Evolutionary conservation across 1,139 yeast genomes (phyloP).

Genomic region (Suhomyces choctaworum): DNA sequence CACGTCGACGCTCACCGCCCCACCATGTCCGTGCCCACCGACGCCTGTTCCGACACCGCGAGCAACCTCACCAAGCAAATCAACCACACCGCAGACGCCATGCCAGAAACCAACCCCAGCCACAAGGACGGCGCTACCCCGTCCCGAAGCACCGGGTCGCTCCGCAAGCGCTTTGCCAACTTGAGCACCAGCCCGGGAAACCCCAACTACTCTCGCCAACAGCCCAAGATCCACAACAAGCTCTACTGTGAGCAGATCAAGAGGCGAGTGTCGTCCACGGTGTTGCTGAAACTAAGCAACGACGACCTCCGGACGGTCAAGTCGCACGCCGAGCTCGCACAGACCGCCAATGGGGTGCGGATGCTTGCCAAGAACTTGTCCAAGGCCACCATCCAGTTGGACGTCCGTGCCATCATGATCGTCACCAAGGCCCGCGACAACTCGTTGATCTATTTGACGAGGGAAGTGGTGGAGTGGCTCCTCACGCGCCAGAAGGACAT

Average conservation of each 20-base stretch:
- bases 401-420: constrained; percentile 69
- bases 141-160: constrained; percentile 1
- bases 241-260: constrained; percentile 29
- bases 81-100: constrained; percentile 1
- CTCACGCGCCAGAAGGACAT: constrained; percentile 46
- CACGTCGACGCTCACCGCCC: too few species aligned
- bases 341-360: constrained; percentile 85
- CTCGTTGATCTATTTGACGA: constrained; percentile 67
- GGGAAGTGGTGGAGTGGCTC: constrained; percentile 80
- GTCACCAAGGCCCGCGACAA: constrained; percentile 87
- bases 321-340: constrained; percentile 74
- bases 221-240: constrained; percentile 39
- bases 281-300: constrained; percentile 15
- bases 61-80: constrained; percentile 10
- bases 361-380: constrained; percentile 73
- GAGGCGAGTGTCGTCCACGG: constrained; percentile 10
- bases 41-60: neutral
- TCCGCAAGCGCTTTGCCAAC: constrained; percentile 2
- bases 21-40: neutral
- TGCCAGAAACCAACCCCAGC: neutral
- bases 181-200: constrained; percentile 11
- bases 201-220: constrained; percentile 17
- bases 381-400: constrained; percentile 70
- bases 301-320: constrained; percentile 50
- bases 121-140: neutral